Base-by-base conservation (phyloP, 2,329 filamentous ascomycete genomes). In the Colletotrichum chlorophyti region DNA sequence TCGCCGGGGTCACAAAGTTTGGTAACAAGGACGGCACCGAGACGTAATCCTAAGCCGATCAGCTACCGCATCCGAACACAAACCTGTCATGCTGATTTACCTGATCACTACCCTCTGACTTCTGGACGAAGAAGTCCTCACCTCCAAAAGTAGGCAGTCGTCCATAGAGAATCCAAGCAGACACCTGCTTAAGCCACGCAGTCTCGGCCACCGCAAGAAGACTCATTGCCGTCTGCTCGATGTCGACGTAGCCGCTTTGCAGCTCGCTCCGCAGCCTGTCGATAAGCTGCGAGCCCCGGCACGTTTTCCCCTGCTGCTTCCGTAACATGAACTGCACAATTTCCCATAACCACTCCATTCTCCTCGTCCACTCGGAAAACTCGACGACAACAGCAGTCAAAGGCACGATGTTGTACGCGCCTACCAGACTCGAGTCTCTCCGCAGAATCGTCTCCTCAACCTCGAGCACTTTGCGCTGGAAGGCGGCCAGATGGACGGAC, bases 371-470 rank as follows among this genome's bases (percentile, higher is more conserved):
- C 38, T 85, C 89, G n/a, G 89, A 87, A 68, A 98, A 97, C 68
- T 95, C 90, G 5, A 83, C 84, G 24, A 96, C 87, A 17, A 98
- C 83, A 2, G 88, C 89, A 46, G 95, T 96, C 65, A 99, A 76
- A 3, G 95, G 94, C 19, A 98, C 94, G 62, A 97, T 96, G 61
- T 94, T 90, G 71, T 97, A 97, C 1, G 91, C 94, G 37, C 94
- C 94, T 2, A 98, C 94, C 58, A 91, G 85, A 6, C 80, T 84
- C 2, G 93, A 83, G 76, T 97, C 92, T 66, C 87, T 85, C 41
- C 81, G 83, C 47, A 98, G 76, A 23, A 99, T 90, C 11, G 83
- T 83, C 55, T 83, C 84, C 74, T 99, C 95, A 4, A 97, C 91
- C 51, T 93, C 86, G 8, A 98, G 78, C 5, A 98, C 88, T 70